Percentiles rank a stretch among this genome's conserved stretches.
Evolutionary conservation across 208 protist species (phyloP).

Genomic region (Acanthamoeba healyi): DNA sequence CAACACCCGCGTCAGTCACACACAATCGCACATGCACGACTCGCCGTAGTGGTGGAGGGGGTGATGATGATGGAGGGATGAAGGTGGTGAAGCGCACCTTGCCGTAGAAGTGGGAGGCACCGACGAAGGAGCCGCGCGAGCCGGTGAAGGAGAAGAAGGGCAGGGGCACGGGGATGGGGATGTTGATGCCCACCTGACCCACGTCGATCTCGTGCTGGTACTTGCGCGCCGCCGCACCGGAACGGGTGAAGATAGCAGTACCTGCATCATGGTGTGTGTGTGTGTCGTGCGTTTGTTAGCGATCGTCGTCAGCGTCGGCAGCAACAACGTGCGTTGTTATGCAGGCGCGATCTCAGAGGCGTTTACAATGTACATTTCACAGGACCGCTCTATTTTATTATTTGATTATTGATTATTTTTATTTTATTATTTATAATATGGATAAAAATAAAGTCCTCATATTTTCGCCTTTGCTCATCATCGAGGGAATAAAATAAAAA

Average conservation of each 20-base stretch:
- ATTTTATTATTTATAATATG: not conserved
- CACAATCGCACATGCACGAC: not conserved
- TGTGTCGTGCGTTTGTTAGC: not conserved
- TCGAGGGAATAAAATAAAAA: not conserved
- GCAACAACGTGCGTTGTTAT: too few species aligned
- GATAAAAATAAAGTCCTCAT: constrained; percentile 3
- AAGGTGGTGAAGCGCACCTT: constrained; percentile 77
- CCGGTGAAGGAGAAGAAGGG: constrained; percentile 96
- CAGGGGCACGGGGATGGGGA: constrained; percentile 95
- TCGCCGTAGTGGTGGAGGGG: too few species aligned
- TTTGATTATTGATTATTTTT: not conserved
- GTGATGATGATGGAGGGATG: not conserved
- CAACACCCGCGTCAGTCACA: not conserved
- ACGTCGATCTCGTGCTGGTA: constrained; percentile 93
- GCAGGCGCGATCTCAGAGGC: not conserved
- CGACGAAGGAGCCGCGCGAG: constrained; percentile 91
- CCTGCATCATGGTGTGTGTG: not conserved
- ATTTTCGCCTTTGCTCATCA: constrained; percentile 47
- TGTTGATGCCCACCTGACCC: constrained; percentile 94
- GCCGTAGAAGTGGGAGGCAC: constrained; percentile 94
- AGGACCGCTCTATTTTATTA: not conserved
- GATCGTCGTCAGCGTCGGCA: too few species aligned
- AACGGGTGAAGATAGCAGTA: constrained; percentile 94
- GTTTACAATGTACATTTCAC: not conserved
- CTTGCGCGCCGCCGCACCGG: constrained; percentile 92